Conservation (phyloP, 1,139 yeast species). For the Kurtzmaniella quercitrusa region DNA sequence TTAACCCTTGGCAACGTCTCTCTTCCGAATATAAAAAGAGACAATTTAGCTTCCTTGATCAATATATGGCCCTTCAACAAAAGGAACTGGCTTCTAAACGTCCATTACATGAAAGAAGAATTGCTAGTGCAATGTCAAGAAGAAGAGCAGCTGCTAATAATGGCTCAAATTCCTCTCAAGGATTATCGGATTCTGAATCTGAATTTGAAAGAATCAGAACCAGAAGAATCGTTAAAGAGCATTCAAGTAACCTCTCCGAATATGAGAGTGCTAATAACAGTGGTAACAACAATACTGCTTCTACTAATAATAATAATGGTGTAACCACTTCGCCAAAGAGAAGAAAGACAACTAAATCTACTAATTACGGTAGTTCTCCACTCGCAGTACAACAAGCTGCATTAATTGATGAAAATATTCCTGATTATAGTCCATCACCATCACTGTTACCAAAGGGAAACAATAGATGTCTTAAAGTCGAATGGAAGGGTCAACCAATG, state of each 20-base stretch:
- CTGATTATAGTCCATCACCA: slow-evolving; percentile 75
- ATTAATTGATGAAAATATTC: slow-evolving; percentile 52
- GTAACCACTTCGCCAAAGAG: slow-evolving; percentile 32
- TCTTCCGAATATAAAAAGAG: slow-evolving; percentile 40
- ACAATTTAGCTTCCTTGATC: slow-evolving; percentile 48
- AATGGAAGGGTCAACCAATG: slow-evolving; percentile 99
- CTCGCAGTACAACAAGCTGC: slow-evolving; percentile 41
- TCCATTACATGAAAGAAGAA: slow-evolving; percentile 26
- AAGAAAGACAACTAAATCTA: slow-evolving; percentile 25
- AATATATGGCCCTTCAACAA: slow-evolving; percentile 33
- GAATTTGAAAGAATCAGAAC: slow-evolving; percentile 52
- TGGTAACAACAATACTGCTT: background rate
- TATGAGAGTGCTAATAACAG: slow-evolving; percentile 14
- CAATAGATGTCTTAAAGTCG: slow-evolving; percentile 71
- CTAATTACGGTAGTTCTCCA: slow-evolving; percentile 23
- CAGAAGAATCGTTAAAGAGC: slow-evolving; percentile 47
- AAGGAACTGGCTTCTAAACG: slow-evolving; percentile 19
- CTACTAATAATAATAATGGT: slow-evolving; percentile 5
- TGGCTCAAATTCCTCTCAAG: slow-evolving; percentile 18
- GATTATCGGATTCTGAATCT: slow-evolving; percentile 27
- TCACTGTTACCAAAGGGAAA: slow-evolving; percentile 63
- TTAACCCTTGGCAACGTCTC: slow-evolving; percentile 49
- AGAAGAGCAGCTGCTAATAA: slow-evolving; percentile 13
- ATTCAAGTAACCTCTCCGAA: slow-evolving; percentile 16
- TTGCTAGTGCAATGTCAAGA: slow-evolving; percentile 17